Evolutionary conservation across 352 stramenopile species (phyloP).

Genomic region (Pythium diclinum): DNA sequence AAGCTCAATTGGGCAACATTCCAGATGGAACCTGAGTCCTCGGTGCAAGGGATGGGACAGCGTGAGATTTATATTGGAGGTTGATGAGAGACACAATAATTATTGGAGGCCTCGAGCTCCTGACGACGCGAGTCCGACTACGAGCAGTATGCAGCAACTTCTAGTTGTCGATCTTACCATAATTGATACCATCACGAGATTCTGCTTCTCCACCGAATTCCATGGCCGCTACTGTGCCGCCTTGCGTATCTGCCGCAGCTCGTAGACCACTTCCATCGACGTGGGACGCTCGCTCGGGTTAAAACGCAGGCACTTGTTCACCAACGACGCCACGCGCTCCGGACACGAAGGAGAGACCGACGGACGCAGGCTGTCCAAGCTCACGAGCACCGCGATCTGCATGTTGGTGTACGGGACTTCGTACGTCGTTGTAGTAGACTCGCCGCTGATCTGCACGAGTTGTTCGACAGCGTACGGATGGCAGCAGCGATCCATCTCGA

Average conservation of each 20-base stretch:
- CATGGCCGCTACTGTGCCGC: neutral
- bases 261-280: neutral
- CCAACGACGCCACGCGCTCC: neutral
- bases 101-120: too few relatives aligned
- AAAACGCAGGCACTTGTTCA: neutral
- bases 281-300: neutral
- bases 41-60: too few relatives aligned
- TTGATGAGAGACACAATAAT: too few relatives aligned
- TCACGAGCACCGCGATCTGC: neutral
- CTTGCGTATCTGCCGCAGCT: neutral
- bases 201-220: too few relatives aligned
- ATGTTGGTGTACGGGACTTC: neutral
- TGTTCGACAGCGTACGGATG: conserved; percentile 15
- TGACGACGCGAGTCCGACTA: too few relatives aligned
- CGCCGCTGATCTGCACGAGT: neutral
- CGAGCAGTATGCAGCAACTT: too few relatives aligned
- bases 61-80: neutral
- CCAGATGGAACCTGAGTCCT: too few relatives aligned
- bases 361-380: neutral
- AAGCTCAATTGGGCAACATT: neutral
- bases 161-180: too few relatives aligned
- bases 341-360: neutral
- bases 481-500: conserved; percentile 27
- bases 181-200: too few relatives aligned
- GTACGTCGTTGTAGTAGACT: neutral